Conservation (phyloP, 1,284 basidiomycete genomes). For the Pseudomicrostroma phylloplanum region DNA sequence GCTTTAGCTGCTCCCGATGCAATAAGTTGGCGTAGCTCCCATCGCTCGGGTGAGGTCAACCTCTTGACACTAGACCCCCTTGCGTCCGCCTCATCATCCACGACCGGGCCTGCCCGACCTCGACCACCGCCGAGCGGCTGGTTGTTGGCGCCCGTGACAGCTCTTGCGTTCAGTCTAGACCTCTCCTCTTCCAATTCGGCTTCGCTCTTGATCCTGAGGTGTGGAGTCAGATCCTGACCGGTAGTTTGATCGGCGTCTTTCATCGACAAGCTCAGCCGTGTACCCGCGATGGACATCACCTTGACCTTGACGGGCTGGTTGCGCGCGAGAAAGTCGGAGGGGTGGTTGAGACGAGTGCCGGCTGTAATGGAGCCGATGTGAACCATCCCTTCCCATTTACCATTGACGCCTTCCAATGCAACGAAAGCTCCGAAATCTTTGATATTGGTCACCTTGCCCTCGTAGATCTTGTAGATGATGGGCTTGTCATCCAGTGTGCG, state of each 20-base stretch:
- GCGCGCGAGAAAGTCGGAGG: constrained; percentile 75
- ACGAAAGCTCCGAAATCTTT: constrained; percentile 97
- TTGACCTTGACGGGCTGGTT: constrained; percentile 83
- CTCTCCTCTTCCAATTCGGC: constrained; percentile 59
- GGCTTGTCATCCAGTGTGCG: constrained; percentile 63
- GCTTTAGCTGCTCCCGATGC: constrained; percentile 87
- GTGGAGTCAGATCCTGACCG: constrained; percentile 84
- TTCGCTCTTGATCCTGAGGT: constrained; percentile 84
- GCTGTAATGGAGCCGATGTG: constrained; percentile 89
- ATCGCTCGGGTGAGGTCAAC: constrained; percentile 90
- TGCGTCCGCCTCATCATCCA: constrained; percentile 26
- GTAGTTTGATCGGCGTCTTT: constrained; percentile 91
- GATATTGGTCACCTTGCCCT: constrained; percentile 73
- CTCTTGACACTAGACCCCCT: constrained; percentile 63
- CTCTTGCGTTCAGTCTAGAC: constrained; percentile 21
- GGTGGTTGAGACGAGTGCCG: constrained; percentile 66
- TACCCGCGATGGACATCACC: constrained; percentile 71
- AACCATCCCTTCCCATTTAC: constrained; percentile 86
- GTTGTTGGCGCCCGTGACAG: constrained; percentile 54
- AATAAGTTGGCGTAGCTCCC: constrained; percentile 98
- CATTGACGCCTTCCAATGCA: constrained; percentile 74
- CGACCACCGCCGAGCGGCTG: constrained; percentile 49
- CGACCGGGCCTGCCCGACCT: constrained; percentile 9
- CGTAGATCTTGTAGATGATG: constrained; percentile 88
- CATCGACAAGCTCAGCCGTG: constrained; percentile 79